phyloP scores from a whole-genome alignment of 1,139 yeast genomes.

The Geotrichum bryndzae region DNA sequence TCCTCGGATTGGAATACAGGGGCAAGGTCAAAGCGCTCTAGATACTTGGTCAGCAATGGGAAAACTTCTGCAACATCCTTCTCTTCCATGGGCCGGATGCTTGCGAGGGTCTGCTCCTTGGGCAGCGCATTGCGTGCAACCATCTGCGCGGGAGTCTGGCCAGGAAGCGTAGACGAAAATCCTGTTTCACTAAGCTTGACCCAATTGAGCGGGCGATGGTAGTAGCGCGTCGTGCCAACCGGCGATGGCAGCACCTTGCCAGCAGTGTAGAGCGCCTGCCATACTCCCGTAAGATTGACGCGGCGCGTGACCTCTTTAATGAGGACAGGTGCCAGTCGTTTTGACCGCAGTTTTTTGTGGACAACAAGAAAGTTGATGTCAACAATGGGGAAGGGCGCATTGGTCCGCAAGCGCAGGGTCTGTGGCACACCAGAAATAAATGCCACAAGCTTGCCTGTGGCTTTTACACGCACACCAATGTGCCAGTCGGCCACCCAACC shows the following conservation, averaged over 20 bases:
- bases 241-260: conserved; percentile 92
- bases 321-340: conserved; percentile 87
- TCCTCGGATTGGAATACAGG: conserved; percentile 57
- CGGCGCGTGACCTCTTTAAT: conserved; percentile 93
- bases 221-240: conserved; percentile 81
- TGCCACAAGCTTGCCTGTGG: conserved; percentile 73
- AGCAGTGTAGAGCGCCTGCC: conserved; percentile 97
- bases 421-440: conserved; percentile 90
- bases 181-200: conserved; percentile 83
- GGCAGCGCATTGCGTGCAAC: conserved; percentile 73
- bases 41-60: conserved; percentile 54
- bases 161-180: conserved; percentile 68
- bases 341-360: conserved; percentile 88
- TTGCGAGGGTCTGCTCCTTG: conserved; percentile 46
- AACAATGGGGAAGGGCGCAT: conserved; percentile 53
- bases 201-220: conserved; percentile 95
- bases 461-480: conserved; percentile 83
- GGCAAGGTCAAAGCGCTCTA: conserved; percentile 62
- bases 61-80: conserved; percentile 62
- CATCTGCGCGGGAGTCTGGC: conserved; percentile 74
- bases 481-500: conserved; percentile 90
- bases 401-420: conserved; percentile 55
- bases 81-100: conserved; percentile 57
- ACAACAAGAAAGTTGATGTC: conserved; percentile 93
- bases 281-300: conserved; percentile 72